These are phyloP conservation scores for Ananas comosus DNA, from an alignment of 176 grass and related monocot genomes.

Conservation along the genomic window DNA sequence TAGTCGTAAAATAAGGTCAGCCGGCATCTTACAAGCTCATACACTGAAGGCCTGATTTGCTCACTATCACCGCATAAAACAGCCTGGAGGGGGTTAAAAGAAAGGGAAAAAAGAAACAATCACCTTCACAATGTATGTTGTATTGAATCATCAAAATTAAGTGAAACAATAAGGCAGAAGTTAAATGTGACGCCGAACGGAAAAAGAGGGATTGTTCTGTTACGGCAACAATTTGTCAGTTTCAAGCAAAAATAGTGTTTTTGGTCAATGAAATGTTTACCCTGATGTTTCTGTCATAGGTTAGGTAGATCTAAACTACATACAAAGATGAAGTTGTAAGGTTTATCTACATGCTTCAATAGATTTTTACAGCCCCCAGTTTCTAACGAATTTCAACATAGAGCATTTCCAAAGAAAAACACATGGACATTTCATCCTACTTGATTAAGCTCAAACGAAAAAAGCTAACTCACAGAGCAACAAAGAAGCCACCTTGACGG, in stretches of 20 bases:
- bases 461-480: conserved; percentile 8
- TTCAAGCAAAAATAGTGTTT: too few relatives aligned
- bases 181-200: too few relatives aligned
- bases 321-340: too few relatives aligned
- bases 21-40: conserved; percentile 64
- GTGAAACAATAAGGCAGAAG: too few relatives aligned
- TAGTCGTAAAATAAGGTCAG: conserved; percentile 78
- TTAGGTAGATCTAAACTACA: not conserved
- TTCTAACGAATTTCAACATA: not conserved
- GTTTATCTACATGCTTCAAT: too few relatives aligned
- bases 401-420: not conserved
- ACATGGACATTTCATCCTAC: not conserved
- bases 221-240: too few relatives aligned
- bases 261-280: too few relatives aligned
- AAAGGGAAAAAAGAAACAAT: not conserved
- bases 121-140: not conserved
- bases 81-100: conserved; percentile 25
- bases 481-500: conserved; percentile 48
- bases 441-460: not conserved
- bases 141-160: too few relatives aligned
- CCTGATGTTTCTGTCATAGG: too few relatives aligned
- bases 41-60: conserved; percentile 34
- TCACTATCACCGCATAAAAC: conserved; percentile 40
- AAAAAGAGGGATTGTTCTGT: too few relatives aligned
- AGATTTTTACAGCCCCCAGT: not conserved